phyloP scores from a whole-genome alignment of 495 filamentous ascomycete species.

The Aspergillus leporis region DNA sequence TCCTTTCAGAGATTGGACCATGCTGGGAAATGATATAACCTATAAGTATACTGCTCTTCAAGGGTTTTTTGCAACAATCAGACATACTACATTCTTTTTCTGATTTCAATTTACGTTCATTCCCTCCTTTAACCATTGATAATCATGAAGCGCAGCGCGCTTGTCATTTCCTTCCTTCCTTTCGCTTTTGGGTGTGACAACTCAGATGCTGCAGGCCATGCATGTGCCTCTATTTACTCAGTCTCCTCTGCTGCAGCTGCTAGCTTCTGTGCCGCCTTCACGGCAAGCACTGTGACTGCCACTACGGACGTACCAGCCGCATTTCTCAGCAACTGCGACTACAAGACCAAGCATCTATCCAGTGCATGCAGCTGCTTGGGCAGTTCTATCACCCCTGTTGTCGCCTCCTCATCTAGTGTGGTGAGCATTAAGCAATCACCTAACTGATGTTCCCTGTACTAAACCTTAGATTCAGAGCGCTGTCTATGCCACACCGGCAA shows the following conservation, averaged over 20 bases:
- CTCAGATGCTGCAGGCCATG: constrained; percentile 22
- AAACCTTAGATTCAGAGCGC: neutral
- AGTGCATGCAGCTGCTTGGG: constrained; percentile 35
- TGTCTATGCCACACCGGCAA: neutral
- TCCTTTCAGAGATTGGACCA: neutral
- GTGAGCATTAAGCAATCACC: neutral
- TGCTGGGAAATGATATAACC: neutral
- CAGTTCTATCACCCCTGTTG: constrained; percentile 14
- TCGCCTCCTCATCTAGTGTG: constrained; percentile 7
- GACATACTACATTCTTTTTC: neutral
- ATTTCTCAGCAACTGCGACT: constrained; percentile 28
- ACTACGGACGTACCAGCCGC: constrained; percentile 25
- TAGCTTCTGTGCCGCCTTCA: constrained; percentile 34
- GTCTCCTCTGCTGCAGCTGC: constrained; percentile 27
- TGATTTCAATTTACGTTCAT: constrained; percentile 19
- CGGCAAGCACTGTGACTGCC: constrained; percentile 27
- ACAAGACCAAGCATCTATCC: constrained; percentile 28
- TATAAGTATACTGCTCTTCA: neutral
- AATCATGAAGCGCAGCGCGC: constrained; percentile 34
- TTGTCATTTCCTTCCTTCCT: constrained; percentile 29
- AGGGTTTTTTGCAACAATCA: neutral
- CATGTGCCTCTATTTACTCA: constrained; percentile 31
- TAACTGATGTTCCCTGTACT: neutral
- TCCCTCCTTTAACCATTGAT: constrained; percentile 31
- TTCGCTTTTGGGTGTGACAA: constrained; percentile 31